phyloP scores from a whole-genome alignment of 345 rosid genomes.

The Cardamine resedifolia region DNA sequence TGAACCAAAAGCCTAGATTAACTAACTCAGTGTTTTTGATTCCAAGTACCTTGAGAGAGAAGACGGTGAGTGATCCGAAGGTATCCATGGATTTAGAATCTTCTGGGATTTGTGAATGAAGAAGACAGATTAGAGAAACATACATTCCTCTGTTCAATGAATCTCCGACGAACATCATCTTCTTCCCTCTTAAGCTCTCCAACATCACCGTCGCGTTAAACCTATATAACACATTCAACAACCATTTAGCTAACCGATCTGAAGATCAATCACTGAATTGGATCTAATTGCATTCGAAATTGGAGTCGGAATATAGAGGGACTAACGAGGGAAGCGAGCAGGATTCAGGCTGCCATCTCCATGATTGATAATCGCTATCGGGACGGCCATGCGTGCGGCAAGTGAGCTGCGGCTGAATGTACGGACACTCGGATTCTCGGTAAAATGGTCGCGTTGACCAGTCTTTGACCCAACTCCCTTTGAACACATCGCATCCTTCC shows the following conservation, averaged over 20 bases:
- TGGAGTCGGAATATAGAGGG: background rate
- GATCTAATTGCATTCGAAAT: background rate
- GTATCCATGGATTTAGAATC: slow-evolving; percentile 77
- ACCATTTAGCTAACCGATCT: background rate
- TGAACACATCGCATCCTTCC: slow-evolving; percentile 72
- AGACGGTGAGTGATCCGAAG: slow-evolving; percentile 64
- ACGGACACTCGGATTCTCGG: slow-evolving; percentile 80
- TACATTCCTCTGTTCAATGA: slow-evolving; percentile 89
- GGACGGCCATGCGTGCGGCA: slow-evolving; percentile 80
- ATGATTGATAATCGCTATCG: slow-evolving; percentile 58
- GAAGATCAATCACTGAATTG: background rate
- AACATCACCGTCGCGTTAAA: slow-evolving; percentile 83
- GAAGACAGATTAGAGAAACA: slow-evolving; percentile 81
- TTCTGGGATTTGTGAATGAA: slow-evolving; percentile 70
- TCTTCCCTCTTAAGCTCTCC: slow-evolving; percentile 76
- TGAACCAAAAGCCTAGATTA: background rate
- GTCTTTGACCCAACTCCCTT: slow-evolving; percentile 81
- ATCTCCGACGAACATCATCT: slow-evolving; percentile 91
- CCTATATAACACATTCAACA: slow-evolving; percentile 40
- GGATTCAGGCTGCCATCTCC: slow-evolving; percentile 91
- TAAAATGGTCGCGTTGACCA: slow-evolving; percentile 60
- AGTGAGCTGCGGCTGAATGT: slow-evolving; percentile 85
- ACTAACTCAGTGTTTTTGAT: background rate
- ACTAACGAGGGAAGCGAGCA: slow-evolving; percentile 81
- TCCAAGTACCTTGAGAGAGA: slow-evolving; percentile 64